phyloP scores from a whole-genome alignment of 2,329 filamentous ascomycete genomes.

The Alternaria panax region DNA sequence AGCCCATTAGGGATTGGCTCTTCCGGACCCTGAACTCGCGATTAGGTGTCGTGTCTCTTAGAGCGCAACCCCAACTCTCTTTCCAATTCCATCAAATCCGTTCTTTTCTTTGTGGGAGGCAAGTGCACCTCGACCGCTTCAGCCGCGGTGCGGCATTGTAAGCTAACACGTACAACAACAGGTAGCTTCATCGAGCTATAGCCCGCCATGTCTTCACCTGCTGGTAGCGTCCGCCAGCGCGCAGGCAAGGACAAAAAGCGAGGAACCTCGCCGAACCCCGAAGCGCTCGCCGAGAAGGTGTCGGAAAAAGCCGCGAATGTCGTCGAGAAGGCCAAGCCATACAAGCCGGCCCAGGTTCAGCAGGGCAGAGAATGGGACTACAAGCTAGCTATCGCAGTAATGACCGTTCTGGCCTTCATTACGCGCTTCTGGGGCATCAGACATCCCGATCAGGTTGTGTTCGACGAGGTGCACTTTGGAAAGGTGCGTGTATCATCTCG shows the following conservation, averaged over 20 bases:
- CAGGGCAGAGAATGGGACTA: conserved; percentile 79
- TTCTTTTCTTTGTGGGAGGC: conserved; percentile 32
- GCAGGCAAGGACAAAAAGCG: conserved; percentile 50
- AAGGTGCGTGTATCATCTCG: conserved; percentile 70
- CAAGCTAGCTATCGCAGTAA: conserved; percentile 75
- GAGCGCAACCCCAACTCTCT: conserved; percentile 28
- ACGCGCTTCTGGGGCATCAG: conserved; percentile 96
- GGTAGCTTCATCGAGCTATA: conserved; percentile 37
- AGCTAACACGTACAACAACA: conserved; percentile 27
- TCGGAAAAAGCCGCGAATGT: conserved; percentile 38
- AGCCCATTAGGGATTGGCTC: conserved; percentile 14
- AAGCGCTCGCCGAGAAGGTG: conserved; percentile 39
- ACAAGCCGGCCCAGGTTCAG: conserved; percentile 39
- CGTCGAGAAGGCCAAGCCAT: conserved; percentile 44
- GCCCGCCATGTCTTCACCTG: conserved; percentile 48
- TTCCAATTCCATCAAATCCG: conserved; percentile 26
- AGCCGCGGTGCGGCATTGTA: not conserved
- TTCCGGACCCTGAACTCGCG: conserved; percentile 25
- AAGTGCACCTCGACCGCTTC: conserved; percentile 17
- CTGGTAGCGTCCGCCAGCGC: conserved; percentile 49
- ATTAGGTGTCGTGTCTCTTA: conserved; percentile 33
- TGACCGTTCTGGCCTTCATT: conserved; percentile 84
- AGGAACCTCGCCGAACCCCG: conserved; percentile 47
- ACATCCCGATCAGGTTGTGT: conserved; percentile 95
- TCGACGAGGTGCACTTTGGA: conserved; percentile 99